Evolutionary conservation across 352 stramenopile genomes (phyloP).

Genomic region (Albugo candida): DNA sequence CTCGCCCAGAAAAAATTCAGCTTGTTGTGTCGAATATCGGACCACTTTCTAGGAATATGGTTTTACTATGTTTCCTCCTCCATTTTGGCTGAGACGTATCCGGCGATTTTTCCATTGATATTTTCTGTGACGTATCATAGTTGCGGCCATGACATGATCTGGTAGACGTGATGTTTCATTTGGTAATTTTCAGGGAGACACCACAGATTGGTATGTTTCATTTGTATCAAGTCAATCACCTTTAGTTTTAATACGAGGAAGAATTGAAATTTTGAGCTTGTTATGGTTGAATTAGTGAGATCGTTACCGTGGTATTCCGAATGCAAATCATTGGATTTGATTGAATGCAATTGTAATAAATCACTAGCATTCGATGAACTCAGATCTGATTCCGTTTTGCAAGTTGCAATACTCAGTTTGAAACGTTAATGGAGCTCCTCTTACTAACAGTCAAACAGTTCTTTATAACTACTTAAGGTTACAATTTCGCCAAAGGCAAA

Average conservation of each 20-base stretch:
- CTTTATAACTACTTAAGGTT: background rate
- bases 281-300: too few species aligned
- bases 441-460: too few species aligned
- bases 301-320: too few species aligned
- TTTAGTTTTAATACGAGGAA: constrained; percentile 6
- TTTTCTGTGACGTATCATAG: constrained; percentile 97
- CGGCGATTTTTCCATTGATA: constrained; percentile 94
- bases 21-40: constrained; percentile 59
- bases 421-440: too few species aligned
- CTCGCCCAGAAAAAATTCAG: constrained; percentile 59
- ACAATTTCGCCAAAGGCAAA: background rate
- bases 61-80: constrained; percentile 73
- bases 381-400: too few species aligned
- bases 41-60: constrained; percentile 40
- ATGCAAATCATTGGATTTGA: too few species aligned
- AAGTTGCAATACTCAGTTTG: too few species aligned
- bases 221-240: constrained; percentile 92
- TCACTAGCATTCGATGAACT: too few species aligned
- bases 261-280: too few species aligned
- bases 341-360: too few species aligned
- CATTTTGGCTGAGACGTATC: constrained; percentile 99
- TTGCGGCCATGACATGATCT: constrained; percentile 98
- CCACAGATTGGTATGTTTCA: constrained; percentile 99
- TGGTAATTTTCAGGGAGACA: constrained; percentile 99
- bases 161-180: constrained; percentile 99